Conservation (phyloP, 495 filamentous ascomycete genomes). For the Jackrogersella multiformis region DNA sequence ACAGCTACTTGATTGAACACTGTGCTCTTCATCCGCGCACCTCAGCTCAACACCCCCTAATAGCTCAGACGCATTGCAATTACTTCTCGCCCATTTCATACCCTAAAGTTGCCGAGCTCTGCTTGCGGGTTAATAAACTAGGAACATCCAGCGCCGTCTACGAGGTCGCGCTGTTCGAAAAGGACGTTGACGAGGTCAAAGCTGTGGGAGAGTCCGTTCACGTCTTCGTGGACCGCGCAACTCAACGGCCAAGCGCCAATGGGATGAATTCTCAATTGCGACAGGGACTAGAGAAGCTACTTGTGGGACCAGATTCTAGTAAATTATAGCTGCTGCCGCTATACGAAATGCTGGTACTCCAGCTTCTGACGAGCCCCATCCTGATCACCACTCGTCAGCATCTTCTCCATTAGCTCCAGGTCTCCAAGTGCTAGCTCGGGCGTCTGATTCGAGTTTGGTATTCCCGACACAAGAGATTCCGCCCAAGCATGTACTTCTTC, state of each 20-base stretch:
- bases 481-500: conserved; percentile 76
- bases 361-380: conserved; percentile 59
- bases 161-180: conserved; percentile 87
- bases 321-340: conserved; percentile 35
- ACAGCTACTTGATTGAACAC: conserved; percentile 83
- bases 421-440: conserved; percentile 75
- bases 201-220: conserved; percentile 89
- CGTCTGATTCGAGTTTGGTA: conserved; percentile 62
- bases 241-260: conserved; percentile 66
- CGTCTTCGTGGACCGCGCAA: conserved; percentile 84
- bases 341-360: conserved; percentile 43
- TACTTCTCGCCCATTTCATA: conserved; percentile 88
- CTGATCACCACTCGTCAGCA: conserved; percentile 69
- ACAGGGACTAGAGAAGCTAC: conserved; percentile 60
- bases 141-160: conserved; percentile 91
- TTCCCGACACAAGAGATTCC: conserved; percentile 59
- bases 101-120: conserved; percentile 82
- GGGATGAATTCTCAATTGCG: conserved; percentile 68
- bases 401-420: conserved; percentile 72
- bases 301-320: conserved; percentile 28
- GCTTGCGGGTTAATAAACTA: conserved; percentile 81
- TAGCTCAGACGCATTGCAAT: conserved; percentile 83
- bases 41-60: conserved; percentile 77
- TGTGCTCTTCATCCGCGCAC: conserved; percentile 78
- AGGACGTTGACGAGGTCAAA: conserved; percentile 75